Evolutionary conservation across 2,329 filamentous ascomycete genomes (phyloP).

Genomic region (Chaetomium strumarium): DNA sequence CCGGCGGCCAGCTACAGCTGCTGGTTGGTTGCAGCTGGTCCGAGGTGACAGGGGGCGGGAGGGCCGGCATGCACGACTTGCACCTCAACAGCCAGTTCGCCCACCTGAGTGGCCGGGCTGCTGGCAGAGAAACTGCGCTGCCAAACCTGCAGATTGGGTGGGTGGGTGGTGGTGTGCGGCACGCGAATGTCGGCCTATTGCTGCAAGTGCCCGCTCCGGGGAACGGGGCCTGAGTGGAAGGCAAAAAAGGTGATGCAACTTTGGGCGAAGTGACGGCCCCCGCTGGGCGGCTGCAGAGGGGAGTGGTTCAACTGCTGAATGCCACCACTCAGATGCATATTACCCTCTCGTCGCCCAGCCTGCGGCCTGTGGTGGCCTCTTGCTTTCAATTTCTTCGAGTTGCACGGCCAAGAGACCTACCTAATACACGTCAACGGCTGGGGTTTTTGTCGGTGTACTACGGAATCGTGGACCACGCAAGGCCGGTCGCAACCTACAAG

Average conservation of each 20-base stretch:
- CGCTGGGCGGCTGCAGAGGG: slow-evolving; percentile 25
- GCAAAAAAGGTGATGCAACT: slow-evolving; percentile 16
- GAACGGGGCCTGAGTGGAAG: slow-evolving; percentile 7
- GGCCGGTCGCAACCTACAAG: neutral
- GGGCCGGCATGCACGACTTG: slow-evolving; percentile 21
- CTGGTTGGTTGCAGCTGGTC: slow-evolving; percentile 18
- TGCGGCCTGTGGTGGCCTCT: slow-evolving; percentile 3
- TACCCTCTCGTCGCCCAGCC: slow-evolving; percentile 19
- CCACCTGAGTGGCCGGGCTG: slow-evolving; percentile 17
- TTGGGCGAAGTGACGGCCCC: slow-evolving; percentile 15
- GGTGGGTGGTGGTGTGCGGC: slow-evolving; percentile 5
- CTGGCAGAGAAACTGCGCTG: slow-evolving; percentile 10
- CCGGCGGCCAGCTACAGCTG: slow-evolving; percentile 15
- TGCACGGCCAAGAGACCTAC: neutral
- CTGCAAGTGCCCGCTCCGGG: slow-evolving; percentile 7
- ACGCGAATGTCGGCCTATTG: slow-evolving; percentile 8
- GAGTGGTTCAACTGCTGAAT: slow-evolving; percentile 14
- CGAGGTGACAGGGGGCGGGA: slow-evolving; percentile 21
- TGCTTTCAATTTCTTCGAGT: slow-evolving; percentile 6
- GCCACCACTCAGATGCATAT: slow-evolving; percentile 19
- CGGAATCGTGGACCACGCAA: neutral
- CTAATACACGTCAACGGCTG: neutral
- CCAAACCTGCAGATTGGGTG: slow-evolving; percentile 19
- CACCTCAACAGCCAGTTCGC: slow-evolving; percentile 14
- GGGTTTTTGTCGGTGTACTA: too few species aligned